Evolutionary conservation across 1,284 basidiomycete species (phyloP).

Genomic region (Coniferiporia weirii): DNA sequence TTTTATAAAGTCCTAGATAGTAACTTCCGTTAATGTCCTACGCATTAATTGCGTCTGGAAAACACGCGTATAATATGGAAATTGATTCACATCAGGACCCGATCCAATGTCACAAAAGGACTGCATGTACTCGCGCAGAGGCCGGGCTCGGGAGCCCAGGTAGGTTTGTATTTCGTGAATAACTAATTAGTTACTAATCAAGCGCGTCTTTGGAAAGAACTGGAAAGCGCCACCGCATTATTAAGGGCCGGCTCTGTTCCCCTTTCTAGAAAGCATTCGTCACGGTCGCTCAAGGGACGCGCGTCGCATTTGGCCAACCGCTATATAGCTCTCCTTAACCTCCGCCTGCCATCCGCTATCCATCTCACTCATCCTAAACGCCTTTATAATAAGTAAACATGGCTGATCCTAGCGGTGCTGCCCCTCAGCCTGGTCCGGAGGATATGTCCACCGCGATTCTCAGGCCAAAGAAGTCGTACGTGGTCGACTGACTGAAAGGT

Average conservation of each 20-base stretch:
- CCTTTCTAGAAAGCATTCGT: neutral
- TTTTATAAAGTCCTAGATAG: neutral
- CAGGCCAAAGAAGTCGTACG: slow-evolving; percentile 93
- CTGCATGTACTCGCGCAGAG: too few relatives aligned
- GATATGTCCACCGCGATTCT: slow-evolving; percentile 93
- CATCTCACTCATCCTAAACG: slow-evolving; percentile 18
- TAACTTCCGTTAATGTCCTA: too few relatives aligned
- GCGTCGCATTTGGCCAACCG: slow-evolving; percentile 33
- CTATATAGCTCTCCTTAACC: slow-evolving; percentile 26
- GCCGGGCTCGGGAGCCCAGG: too few relatives aligned
- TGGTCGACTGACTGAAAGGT: slow-evolving; percentile 20
- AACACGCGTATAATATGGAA: too few relatives aligned
- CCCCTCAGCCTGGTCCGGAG: slow-evolving; percentile 70
- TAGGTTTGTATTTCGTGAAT: too few relatives aligned
- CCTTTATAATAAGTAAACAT: slow-evolving; percentile 30
- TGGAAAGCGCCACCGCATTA: neutral
- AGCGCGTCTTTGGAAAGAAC: neutral
- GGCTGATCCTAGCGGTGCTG: slow-evolving; percentile 76
- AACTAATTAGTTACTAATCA: too few relatives aligned
- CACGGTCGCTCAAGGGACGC: slow-evolving; percentile 31
- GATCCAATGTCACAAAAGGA: too few relatives aligned
- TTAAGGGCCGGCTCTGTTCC: neutral
- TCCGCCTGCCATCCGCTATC: slow-evolving; percentile 18
- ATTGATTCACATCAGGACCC: too few relatives aligned
- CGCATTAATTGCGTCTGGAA: too few relatives aligned